phyloP scores from a whole-genome alignment of 2,329 filamentous ascomycete genomes.

The Colletotrichum lupini region DNA sequence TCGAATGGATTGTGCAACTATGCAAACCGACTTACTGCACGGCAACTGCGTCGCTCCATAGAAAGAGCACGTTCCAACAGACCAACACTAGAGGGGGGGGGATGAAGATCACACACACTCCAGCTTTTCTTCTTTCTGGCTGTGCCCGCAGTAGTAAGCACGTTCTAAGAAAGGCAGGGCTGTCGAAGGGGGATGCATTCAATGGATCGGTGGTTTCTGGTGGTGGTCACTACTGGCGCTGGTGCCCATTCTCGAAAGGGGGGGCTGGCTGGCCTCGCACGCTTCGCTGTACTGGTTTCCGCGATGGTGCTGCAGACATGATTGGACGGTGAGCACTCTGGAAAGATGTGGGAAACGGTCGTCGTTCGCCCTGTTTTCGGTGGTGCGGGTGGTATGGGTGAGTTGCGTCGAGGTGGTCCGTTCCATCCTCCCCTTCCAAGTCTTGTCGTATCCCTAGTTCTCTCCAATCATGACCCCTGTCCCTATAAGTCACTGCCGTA shows the following conservation, averaged over 20 bases:
- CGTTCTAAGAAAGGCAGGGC: neutral
- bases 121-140: neutral
- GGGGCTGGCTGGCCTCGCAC: neutral
- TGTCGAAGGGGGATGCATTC: neutral
- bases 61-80: no score
- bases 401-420: neutral
- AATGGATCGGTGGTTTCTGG: no score
- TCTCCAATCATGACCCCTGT: neutral
- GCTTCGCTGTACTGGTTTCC: neutral
- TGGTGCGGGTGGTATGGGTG: neutral
- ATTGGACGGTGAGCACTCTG: constrained; percentile 14
- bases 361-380: constrained; percentile 34
- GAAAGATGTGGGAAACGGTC: constrained; percentile 14
- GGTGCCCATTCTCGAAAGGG: neutral
- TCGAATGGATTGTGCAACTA: no score
- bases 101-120: neutral
- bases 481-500: no score
- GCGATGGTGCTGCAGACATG: neutral
- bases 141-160: neutral
- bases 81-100: no score
- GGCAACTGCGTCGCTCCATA: no score
- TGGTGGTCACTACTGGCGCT: neutral
- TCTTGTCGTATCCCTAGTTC: neutral
- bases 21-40: neutral
- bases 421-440: neutral